phyloP scores from a whole-genome alignment of 495 filamentous ascomycete genomes.

The Talaromyces borbonicus region DNA sequence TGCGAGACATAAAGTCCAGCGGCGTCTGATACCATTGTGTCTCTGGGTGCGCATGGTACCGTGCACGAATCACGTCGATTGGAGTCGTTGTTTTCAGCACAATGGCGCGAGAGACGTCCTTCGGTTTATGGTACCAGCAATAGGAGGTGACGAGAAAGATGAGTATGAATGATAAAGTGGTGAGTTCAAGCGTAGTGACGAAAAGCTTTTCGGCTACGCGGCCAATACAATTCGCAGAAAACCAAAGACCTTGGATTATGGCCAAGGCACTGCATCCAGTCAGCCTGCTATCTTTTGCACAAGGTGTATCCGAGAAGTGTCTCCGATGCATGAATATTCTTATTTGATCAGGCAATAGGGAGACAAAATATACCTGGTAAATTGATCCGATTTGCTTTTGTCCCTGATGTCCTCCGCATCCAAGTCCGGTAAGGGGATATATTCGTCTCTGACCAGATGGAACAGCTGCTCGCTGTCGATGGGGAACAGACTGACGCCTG shows the following conservation, averaged over 20 bases:
- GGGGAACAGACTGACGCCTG: neutral
- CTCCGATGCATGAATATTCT: too few species aligned
- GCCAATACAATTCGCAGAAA: slow-evolving; percentile 18
- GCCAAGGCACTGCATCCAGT: slow-evolving; percentile 15
- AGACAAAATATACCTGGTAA: slow-evolving; percentile 13
- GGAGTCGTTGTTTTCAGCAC: slow-evolving; percentile 3
- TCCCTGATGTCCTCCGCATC: slow-evolving; percentile 22
- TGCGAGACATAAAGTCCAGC: slow-evolving; percentile 15
- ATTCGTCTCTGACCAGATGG: slow-evolving; percentile 10
- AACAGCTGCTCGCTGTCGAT: slow-evolving; percentile 14
- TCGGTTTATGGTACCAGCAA: slow-evolving; percentile 35
- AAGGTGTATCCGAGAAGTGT: too few species aligned
- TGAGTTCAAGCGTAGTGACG: slow-evolving; percentile 30
- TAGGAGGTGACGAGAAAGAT: slow-evolving; percentile 27
- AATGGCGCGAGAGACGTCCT: slow-evolving; percentile 20
- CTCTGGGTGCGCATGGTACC: neutral
- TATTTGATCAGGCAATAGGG: neutral
- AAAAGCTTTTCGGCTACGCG: slow-evolving; percentile 16
- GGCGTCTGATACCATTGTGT: slow-evolving; percentile 13
- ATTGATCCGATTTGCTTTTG: slow-evolving; percentile 29
- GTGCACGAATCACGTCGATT: slow-evolving; percentile 5
- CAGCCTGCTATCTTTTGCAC: too few species aligned
- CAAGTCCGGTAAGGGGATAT: slow-evolving; percentile 15
- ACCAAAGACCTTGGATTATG: slow-evolving; percentile 27
- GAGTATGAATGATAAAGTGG: slow-evolving; percentile 31